These are phyloP conservation scores for Clathrus columnatus DNA, from an alignment of 768 basidiomycete genomes.

Conservation along the genomic window DNA sequence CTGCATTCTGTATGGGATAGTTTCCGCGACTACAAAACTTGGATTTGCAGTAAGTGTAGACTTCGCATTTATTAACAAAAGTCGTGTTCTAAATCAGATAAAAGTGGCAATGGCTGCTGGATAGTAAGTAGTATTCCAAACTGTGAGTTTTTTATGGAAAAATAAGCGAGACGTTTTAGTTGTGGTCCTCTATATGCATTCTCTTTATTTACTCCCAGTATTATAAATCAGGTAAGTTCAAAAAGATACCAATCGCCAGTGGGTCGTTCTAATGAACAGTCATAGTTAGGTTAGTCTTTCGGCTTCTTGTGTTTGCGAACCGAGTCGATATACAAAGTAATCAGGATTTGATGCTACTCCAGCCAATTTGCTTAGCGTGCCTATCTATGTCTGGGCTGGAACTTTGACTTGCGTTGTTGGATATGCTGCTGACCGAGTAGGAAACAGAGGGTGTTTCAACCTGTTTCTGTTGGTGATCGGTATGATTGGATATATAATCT, in stretches of 20 bases:
- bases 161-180: slow-evolving; percentile 14
- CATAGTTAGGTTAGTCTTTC: background rate
- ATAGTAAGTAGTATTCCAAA: slow-evolving; percentile 3
- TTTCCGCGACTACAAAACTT: slow-evolving; percentile 67
- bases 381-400: slow-evolving; percentile 69
- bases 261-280: background rate
- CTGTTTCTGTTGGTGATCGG: slow-evolving; percentile 20
- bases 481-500: slow-evolving; percentile 55
- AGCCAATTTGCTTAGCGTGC: slow-evolving; percentile 69
- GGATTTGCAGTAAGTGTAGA: background rate
- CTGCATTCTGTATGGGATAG: slow-evolving; percentile 52
- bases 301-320: background rate
- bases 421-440: slow-evolving; percentile 50
- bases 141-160: slow-evolving; percentile 1
- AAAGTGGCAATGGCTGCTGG: slow-evolving; percentile 3
- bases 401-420: slow-evolving; percentile 56
- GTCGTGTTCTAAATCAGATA: background rate
- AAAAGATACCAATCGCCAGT: background rate
- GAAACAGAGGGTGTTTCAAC: slow-evolving; percentile 50
- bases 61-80: background rate
- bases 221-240: slow-evolving; percentile 53
- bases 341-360: slow-evolving; percentile 52
- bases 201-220: slow-evolving; percentile 68
- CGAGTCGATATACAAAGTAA: background rate
- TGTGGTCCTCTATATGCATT: slow-evolving; percentile 72